Base-by-base conservation (phyloP, 768 basidiomycete species). In the Xerocomus brunneocitrinus region DNA sequence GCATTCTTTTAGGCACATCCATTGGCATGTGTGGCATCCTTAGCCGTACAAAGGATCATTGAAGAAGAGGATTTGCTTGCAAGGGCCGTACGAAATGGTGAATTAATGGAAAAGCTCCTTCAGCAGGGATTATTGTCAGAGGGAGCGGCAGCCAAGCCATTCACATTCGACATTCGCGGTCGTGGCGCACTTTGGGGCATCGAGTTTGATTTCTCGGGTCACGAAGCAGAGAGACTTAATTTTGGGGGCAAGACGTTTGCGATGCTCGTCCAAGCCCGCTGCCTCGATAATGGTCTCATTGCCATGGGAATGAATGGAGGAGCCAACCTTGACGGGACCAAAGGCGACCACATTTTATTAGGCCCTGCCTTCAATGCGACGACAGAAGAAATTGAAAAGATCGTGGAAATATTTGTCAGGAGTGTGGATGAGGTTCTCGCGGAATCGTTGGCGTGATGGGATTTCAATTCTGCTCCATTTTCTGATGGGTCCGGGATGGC, bases 331-430 rank as follows among this genome's bases (percentile, higher is more conserved):
- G 80, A 89, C 62, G 89, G 89, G 12, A 82, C 76, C 7, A 78
- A 77, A 66, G 92, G 92, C 7, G 79, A 91, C 54, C 83, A 86
- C 60, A 70, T 82, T 48, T 79, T 94, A 55, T 72, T 95, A 47
- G 79, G 88, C 0, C 92, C 92, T 28, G 87, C 91, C 5, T 91
- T 89, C 67, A 93, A 85, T 63, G 75, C 89, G 38, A 89, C 82
- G 5, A 72, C 74, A 56, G 78, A 82, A 59, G 80, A 93, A 70
- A 75, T 91, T 22, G 80, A 84, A 58, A 76, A 66, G 67, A 86
- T 93, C 54, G 87, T 82, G 5, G 76, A 80, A 14, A 66, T 83
- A 14, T 78, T 91, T 59, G 79, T 87, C n/a, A 67, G 71, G 57
- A 84, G 82, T 45, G 78, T 89, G 5, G 83, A 89, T 59, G 82